Conservation (phyloP, 495 filamentous ascomycete species). For the Annulohypoxylon moriforme region DNA sequence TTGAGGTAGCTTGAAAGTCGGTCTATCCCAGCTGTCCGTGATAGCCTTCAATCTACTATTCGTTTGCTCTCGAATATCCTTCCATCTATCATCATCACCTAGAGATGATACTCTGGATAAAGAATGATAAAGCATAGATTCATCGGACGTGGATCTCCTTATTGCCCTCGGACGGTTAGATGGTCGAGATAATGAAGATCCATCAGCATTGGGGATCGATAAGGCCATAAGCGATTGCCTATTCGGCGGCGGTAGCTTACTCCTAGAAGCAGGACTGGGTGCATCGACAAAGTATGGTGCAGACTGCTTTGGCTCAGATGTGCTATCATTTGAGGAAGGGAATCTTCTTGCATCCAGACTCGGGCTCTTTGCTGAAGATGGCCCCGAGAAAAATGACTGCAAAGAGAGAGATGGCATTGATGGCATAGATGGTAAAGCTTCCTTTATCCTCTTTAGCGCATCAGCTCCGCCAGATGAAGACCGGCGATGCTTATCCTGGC, state of each 20-base stretch:
- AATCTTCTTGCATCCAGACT: slow-evolving; percentile 35
- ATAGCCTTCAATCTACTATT: slow-evolving; percentile 93
- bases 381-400: slow-evolving; percentile 60
- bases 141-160: slow-evolving; percentile 76
- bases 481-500: slow-evolving; percentile 48
- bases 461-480: slow-evolving; percentile 58
- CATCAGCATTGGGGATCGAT: slow-evolving; percentile 43
- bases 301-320: slow-evolving; percentile 43
- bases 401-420: slow-evolving; percentile 64
- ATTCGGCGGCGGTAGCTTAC: slow-evolving; percentile 48
- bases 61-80: slow-evolving; percentile 79
- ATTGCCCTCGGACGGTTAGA: slow-evolving; percentile 53
- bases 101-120: slow-evolving; percentile 83
- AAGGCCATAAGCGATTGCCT: slow-evolving; percentile 45
- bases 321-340: slow-evolving; percentile 20
- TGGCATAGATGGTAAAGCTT: slow-evolving; percentile 62
- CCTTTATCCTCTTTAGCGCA: slow-evolving; percentile 59
- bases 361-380: slow-evolving; percentile 39
- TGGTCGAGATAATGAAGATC: slow-evolving; percentile 36
- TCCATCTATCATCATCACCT: slow-evolving; percentile 87
- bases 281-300: slow-evolving; percentile 41
- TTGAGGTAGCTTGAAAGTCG: slow-evolving; percentile 74
- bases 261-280: slow-evolving; percentile 23
- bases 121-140: slow-evolving; percentile 74
- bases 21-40: slow-evolving; percentile 82